Conservation (phyloP, 768 basidiomycete genomes). For the Boletus vermiculosoides region DNA sequence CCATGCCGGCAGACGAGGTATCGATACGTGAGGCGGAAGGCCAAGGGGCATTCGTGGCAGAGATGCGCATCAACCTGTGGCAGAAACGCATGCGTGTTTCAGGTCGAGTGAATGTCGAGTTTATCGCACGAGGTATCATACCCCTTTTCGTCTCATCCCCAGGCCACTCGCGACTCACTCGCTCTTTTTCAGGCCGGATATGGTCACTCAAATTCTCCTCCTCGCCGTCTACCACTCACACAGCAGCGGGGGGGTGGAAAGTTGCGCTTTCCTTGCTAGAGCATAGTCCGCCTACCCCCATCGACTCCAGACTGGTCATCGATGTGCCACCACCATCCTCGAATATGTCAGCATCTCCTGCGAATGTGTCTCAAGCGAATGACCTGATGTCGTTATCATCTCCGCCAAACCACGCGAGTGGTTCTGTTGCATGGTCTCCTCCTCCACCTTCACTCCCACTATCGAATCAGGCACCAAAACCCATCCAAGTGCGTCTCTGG, state of each 20-base stretch:
- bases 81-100: slow-evolving; percentile 69
- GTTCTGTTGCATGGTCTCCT: too few relatives aligned
- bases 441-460: too few relatives aligned
- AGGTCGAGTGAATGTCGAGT: slow-evolving; percentile 56
- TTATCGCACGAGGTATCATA: slow-evolving; percentile 55
- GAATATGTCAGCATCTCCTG: too few relatives aligned
- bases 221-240: slow-evolving; percentile 1
- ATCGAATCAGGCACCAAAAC: too few relatives aligned
- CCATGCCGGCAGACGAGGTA: slow-evolving; percentile 54
- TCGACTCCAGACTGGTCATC: too few relatives aligned
- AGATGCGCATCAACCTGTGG: slow-evolving; percentile 49
- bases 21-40: slow-evolving; percentile 51
- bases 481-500: too few relatives aligned
- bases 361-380: too few relatives aligned
- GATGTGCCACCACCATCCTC: too few relatives aligned
- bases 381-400: too few relatives aligned
- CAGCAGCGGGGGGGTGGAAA: slow-evolving; percentile 30
- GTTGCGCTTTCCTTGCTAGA: slow-evolving; percentile 38
- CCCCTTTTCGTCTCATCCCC: background rate
- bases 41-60: slow-evolving; percentile 53
- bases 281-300: too few relatives aligned
- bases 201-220: slow-evolving; percentile 28
- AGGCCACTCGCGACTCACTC: background rate
- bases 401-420: too few relatives aligned
- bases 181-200: slow-evolving; percentile 22